These are phyloP conservation scores for Syzygium aromaticum DNA, from an alignment of 345 rosid genomes.

Conservation along the genomic window DNA sequence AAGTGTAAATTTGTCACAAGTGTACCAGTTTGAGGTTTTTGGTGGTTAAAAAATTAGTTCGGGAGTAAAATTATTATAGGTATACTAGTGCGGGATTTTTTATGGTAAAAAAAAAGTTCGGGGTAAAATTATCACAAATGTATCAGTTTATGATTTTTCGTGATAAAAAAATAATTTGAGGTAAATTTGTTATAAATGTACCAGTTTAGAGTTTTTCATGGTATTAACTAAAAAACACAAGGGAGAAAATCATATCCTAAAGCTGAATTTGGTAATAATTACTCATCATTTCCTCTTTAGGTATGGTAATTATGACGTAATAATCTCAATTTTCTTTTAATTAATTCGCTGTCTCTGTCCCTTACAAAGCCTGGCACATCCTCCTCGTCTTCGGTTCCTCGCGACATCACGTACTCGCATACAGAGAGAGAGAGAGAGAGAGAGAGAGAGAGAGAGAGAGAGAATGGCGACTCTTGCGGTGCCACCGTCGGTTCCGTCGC, in stretches of 20 bases:
- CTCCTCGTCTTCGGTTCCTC: not conserved
- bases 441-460: slow-evolving; percentile 1
- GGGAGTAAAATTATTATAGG: no score
- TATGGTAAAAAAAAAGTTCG: no score
- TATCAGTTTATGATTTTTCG: no score
- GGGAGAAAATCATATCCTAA: not conserved
- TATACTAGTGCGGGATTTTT: no score
- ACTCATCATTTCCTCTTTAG: not conserved
- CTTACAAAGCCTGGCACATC: not conserved
- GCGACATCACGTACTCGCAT: not conserved
- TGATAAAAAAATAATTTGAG: no score
- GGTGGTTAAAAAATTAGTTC: no score
- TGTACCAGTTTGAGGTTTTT: no score
- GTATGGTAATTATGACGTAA: not conserved
- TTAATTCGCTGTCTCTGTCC: not conserved
- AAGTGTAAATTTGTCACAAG: no score
- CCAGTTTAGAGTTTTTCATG: no score
- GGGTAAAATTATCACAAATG: no score
- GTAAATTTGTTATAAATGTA: no score
- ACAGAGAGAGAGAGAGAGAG: not conserved
- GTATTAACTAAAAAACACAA: not conserved
- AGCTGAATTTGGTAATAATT: not conserved
- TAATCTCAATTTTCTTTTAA: not conserved
- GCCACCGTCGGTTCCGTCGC: slow-evolving; percentile 55
- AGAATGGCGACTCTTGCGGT: slow-evolving; percentile 67